These are phyloP conservation scores for Plasmodium cynomolgi DNA, from an alignment of 169 alveolate genomes.

Conservation along the genomic window DNA sequence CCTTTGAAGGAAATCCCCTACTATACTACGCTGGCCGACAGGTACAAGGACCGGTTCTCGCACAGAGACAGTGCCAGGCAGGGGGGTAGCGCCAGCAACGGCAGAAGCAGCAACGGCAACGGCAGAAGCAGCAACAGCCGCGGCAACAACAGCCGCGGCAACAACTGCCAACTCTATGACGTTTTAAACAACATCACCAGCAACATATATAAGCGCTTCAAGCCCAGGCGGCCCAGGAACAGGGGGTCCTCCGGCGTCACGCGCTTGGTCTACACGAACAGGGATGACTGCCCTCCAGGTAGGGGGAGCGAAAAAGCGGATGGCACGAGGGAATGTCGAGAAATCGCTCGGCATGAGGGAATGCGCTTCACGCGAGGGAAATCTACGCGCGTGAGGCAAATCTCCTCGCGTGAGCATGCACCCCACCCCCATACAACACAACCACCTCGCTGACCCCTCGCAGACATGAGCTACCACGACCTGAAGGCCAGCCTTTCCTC, in stretches of 20 bases:
- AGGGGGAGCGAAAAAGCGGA: background rate
- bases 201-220: constrained; percentile 15
- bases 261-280: background rate
- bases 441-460: background rate
- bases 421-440: background rate
- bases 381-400: background rate
- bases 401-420: background rate
- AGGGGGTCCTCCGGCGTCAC: background rate
- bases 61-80: background rate
- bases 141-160: background rate
- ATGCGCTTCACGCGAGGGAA: background rate
- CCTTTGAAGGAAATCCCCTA: constrained; percentile 21
- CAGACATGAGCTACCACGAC: constrained; percentile 25
- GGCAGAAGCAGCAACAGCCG: background rate
- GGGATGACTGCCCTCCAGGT: constrained; percentile 5
- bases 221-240: constrained; percentile 7
- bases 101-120: background rate
- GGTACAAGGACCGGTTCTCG: constrained; percentile 15
- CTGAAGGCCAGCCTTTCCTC: constrained; percentile 13
- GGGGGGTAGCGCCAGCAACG: background rate
- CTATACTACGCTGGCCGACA: constrained; percentile 34
- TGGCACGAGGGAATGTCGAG: background rate
- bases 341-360: background rate
- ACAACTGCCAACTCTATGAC: background rate
- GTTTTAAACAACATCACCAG: constrained; percentile 30